Evolutionary conservation across 2,329 filamentous ascomycete species (phyloP), one percentile per base, ranked within the genome.

Genomic region (Monilinia laxa): DNA sequence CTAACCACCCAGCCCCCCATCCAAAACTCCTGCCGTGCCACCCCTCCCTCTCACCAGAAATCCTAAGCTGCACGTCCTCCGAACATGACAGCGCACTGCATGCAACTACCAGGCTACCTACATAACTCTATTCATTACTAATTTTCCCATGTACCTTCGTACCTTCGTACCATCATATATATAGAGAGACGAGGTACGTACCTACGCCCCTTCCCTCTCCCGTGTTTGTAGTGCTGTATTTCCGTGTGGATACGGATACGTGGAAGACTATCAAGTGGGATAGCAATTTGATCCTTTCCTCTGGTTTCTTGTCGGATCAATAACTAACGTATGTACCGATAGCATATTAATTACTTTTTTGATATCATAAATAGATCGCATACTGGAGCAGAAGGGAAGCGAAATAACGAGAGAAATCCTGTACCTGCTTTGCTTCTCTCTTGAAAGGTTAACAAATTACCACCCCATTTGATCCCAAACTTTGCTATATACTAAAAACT

Each of bases 101-200:
- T 51, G 47, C 47, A 49, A 20, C 9, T 5, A 11, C 47, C 47
- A 51, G 47, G 47, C 45, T 18, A 49, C 20, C 16, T 7, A 11
- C 45, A 49, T n/a, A 7, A 20, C 18, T 4, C 28, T 18, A 25
- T 47, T 4, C 25, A 5, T 20, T 10, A 18, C 42, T 25, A n/a
- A 20, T 51, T 18, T 38, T 18, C 4, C 58, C 16, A n/a, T 6
- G 45, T 38, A 60, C 28, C 28, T 31, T 52, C 3, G 31, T 55
- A 54, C 18, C 20, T 23, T 60, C 45, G 58, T 51, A 60, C 45
- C 28, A 60, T 51, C 45, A 60, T 60, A 60, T 60, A 60, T 60
- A 60, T 51, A 60, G 45, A 60, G 58, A 12, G 58, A 38, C 31
- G 58, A 60, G 58, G 58, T 60, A 60, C 58, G 58, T 60, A 60